phyloP scores from a whole-genome alignment of 352 stramenopile genomes.

The Phytophthora pluvialis region DNA sequence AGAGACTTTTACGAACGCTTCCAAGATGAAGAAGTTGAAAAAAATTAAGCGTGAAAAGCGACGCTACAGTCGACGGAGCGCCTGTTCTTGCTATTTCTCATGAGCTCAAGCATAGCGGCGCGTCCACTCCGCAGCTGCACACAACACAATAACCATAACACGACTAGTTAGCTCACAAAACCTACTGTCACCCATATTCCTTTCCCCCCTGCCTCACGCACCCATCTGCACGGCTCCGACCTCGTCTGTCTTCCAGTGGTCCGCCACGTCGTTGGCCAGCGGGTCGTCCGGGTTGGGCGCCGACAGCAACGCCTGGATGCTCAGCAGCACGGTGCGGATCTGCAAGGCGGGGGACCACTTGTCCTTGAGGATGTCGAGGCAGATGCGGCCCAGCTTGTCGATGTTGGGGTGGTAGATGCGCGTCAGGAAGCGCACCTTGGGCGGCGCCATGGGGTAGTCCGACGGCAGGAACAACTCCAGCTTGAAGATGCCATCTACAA shows the following conservation, averaged over 20 bases:
- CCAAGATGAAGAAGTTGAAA: conserved; percentile 34
- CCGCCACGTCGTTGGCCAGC: conserved; percentile 96
- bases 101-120: conserved; percentile 64
- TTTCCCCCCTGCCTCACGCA: conserved; percentile 21
- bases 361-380: conserved; percentile 99
- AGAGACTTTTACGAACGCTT: conserved; percentile 2
- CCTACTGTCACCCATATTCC: not conserved
- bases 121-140: conserved; percentile 71
- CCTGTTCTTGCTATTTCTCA: conserved; percentile 22
- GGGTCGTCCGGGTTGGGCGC: conserved; percentile 98
- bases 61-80: conserved; percentile 34
- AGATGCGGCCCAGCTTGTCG: conserved; percentile 98
- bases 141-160: conserved; percentile 8
- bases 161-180: conserved; percentile 2
- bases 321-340: conserved; percentile 98
- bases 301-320: conserved; percentile 96
- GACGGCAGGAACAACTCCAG: conserved; percentile 97
- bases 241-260: conserved; percentile 98
- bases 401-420: conserved; percentile 99
- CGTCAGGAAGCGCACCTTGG: conserved; percentile 97
- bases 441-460: conserved; percentile 98
- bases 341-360: conserved; percentile 99
- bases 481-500: conserved; percentile 91
- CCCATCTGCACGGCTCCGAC: conserved; percentile 88
- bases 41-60: conserved; percentile 26